Percentiles rank a stretch among this genome's conserved stretches.
phyloP scores from a whole-genome alignment of 2,329 filamentous ascomycete species.

The Amylocarpus encephaloides region DNA sequence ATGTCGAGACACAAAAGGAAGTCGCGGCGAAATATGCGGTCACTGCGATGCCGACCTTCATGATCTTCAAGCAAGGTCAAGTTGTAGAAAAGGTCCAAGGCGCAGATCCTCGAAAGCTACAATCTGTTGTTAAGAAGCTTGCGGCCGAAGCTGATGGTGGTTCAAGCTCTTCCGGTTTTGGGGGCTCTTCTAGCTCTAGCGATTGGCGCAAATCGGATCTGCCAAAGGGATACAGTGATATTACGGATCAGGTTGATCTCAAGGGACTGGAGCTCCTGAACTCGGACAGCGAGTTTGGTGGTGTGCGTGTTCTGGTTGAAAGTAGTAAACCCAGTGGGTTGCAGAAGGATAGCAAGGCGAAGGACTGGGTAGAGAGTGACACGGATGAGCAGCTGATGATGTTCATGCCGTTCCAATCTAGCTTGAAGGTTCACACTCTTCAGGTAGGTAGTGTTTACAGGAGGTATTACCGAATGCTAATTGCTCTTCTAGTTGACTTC shows the following conservation, averaged over 20 bases:
- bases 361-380: constrained; percentile 93
- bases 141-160: constrained; percentile 52
- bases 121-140: constrained; percentile 64
- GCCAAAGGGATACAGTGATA: constrained; percentile 75
- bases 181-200: constrained; percentile 35
- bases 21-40: constrained; percentile 69
- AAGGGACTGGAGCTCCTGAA: constrained; percentile 83
- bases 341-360: constrained; percentile 38
- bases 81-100: constrained; percentile 65
- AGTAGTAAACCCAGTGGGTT: constrained; percentile 58
- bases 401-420: constrained; percentile 82
- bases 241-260: constrained; percentile 75
- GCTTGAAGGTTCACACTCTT: constrained; percentile 80
- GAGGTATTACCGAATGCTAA: constrained; percentile 9
- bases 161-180: constrained; percentile 29
- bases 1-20: constrained; percentile 70
- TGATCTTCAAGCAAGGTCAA: constrained; percentile 72
- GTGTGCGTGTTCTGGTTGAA: constrained; percentile 70
- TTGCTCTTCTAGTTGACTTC: constrained; percentile 66
- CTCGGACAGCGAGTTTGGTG: constrained; percentile 68
- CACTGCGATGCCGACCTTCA: constrained; percentile 78
- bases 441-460: constrained; percentile 41
- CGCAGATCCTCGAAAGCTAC: constrained; percentile 65
- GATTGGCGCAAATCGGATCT: constrained; percentile 69
- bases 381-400: constrained; percentile 96